phyloP scores from a whole-genome alignment of 306 rosid genomes.

The Carpinus fangiana region DNA sequence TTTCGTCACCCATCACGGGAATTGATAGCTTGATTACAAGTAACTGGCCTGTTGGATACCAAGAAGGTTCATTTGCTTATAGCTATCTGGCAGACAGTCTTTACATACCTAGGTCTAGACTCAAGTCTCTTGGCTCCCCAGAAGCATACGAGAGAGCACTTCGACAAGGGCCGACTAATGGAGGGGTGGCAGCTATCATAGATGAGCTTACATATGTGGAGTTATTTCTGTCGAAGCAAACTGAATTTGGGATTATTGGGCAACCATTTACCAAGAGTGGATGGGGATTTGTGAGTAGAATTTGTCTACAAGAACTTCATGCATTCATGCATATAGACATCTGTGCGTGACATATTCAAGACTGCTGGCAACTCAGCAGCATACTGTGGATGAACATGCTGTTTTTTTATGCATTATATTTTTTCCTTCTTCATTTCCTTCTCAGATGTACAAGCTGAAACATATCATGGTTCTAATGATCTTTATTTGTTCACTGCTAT shows the following conservation, averaged over 20 bases:
- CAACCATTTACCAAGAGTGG: slow-evolving; percentile 80
- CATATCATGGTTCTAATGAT: neutral
- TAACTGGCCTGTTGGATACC: slow-evolving; percentile 83
- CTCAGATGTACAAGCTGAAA: neutral
- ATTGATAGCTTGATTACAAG: slow-evolving; percentile 78
- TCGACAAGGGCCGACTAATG: slow-evolving; percentile 60
- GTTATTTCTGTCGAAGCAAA: slow-evolving; percentile 64
- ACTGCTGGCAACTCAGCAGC: neutral
- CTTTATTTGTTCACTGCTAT: slow-evolving; percentile 16
- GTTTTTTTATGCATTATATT: neutral
- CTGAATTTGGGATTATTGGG: slow-evolving; percentile 81
- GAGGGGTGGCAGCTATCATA: slow-evolving; percentile 90
- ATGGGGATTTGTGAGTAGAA: slow-evolving; percentile 96
- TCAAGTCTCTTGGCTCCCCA: slow-evolving; percentile 73
- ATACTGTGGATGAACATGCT: neutral
- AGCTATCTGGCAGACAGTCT: slow-evolving; percentile 75
- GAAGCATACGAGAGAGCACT: slow-evolving; percentile 80
- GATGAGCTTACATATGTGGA: slow-evolving; percentile 91
- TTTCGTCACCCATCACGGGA: slow-evolving; percentile 84
- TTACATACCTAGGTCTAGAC: slow-evolving; percentile 64
- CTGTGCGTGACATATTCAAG: neutral
- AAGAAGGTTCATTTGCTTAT: slow-evolving; percentile 88
- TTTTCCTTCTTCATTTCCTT: neutral
- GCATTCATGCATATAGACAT: slow-evolving; percentile 13
- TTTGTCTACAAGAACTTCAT: slow-evolving; percentile 24